These are phyloP conservation scores for Flaveria bidentis DNA, from an alignment of 129 eudicot genomes.

Conservation along the genomic window DNA sequence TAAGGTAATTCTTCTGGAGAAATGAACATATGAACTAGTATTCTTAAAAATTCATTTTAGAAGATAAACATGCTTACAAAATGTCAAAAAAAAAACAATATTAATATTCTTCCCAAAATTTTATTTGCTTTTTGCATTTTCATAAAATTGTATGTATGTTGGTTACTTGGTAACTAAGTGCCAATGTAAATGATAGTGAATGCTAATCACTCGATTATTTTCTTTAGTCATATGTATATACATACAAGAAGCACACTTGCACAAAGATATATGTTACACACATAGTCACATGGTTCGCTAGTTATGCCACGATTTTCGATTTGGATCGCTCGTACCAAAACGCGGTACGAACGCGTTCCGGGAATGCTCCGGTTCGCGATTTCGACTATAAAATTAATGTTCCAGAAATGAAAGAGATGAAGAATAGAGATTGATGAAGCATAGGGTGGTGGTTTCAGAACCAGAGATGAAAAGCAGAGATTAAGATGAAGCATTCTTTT, in stretches of 20 bases:
- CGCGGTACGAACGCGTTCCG: too few species aligned
- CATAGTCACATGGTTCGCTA: too few species aligned
- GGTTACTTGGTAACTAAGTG: conserved; percentile 2
- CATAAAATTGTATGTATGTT: neutral
- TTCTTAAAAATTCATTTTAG: neutral
- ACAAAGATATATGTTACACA: conserved; percentile 18
- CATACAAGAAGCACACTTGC: neutral
- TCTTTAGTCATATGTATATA: neutral
- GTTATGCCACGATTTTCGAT: too few species aligned
- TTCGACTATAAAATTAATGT: too few species aligned
- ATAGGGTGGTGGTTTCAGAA: too few species aligned
- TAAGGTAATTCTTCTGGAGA: conserved; percentile 51
- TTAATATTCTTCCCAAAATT: neutral
- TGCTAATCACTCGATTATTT: conserved; percentile 4
- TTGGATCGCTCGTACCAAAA: too few species aligned
- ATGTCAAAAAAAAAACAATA: conserved; percentile 9
- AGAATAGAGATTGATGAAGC: too few species aligned
- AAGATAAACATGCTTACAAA: conserved; percentile 23
- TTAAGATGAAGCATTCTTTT: too few species aligned
- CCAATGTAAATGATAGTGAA: neutral
- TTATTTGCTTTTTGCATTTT: neutral
- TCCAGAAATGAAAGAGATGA: too few species aligned
- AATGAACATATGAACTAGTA: neutral
- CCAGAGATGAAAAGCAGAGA: too few species aligned
- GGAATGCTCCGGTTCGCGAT: too few species aligned